Evolutionary conservation across 2,329 filamentous ascomycete species (phyloP), one percentile per base, ranked within the genome.

Genomic region (Chaetomiaceae sp.): DNA sequence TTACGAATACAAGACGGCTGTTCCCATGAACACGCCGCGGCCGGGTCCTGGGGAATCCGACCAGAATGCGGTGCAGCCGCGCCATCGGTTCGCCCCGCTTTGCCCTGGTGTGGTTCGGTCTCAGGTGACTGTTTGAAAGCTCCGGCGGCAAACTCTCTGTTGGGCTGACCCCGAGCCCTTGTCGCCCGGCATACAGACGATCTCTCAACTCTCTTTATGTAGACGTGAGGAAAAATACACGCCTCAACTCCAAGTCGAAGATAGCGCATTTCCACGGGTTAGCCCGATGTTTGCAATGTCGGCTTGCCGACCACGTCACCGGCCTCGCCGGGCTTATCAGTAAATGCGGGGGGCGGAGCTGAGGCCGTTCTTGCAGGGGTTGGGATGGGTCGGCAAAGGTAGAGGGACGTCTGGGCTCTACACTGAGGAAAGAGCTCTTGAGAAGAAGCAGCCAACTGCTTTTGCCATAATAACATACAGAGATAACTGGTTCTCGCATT

Each of bases 231-330:
- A 14, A 21, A 7, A 21, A 14, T 14, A 13, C 18, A 40, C 8
- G 3, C 6, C 20, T 21, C 37, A 14, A 6, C 13, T 21, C 37
- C 14, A 11, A 25, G 14, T 20, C 6, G 7, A 16, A 13, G 13
- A 23, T 16, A 25, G 8, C 40, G 27, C 40, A 29, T 30, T 30
- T 23, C 18, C n/a, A 27, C 33, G 32, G 44, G 21, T 16, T 44
- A 29, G 44, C 30, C n/a, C 32, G 44, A 33, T 11, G 34, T 47
- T 47, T 47, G 44, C 42, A 34, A 34, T 13, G 2, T 45, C 38
- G 25, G 14, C 42, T 51, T 37, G 45, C 54, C 47, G 51, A 54
- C 37, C 54, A 56, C 54, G 54, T 56, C 54, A 56, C 54, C 38
- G 42, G 45, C 27, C 40, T 36, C 34, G 25, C 23, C 48, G n/a